A percentile compares a stretch with the other conserved stretches of the same genome.
These are phyloP conservation scores for Elsinoe fawcettii DNA, from an alignment of 2,329 filamentous ascomycete genomes.

Conservation along the genomic window DNA sequence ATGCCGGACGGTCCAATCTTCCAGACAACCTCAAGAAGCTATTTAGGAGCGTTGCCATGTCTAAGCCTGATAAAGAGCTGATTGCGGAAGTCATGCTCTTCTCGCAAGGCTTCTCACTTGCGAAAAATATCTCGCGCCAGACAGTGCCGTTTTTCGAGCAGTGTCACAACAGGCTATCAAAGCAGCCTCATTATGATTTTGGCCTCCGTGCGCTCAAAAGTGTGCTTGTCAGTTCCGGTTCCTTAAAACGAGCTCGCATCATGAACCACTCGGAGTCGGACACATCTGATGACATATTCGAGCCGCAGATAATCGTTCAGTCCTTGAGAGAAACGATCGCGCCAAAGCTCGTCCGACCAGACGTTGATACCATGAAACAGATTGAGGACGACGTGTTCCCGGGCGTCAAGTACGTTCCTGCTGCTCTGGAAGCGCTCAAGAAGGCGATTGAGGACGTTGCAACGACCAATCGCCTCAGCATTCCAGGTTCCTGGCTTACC, in stretches of 20 bases:
- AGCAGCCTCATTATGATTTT: constrained; percentile 98
- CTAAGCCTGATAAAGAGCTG: constrained; percentile 97
- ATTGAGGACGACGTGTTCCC: constrained; percentile 87
- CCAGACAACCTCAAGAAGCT: constrained; percentile 99
- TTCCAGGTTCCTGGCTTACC: constrained; percentile 93
- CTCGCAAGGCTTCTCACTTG: constrained; percentile 96
- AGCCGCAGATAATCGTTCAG: constrained; percentile 97
- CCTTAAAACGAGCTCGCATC: constrained; percentile 79
- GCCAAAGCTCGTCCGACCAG: constrained; percentile 86
- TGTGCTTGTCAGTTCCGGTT: constrained; percentile 94
- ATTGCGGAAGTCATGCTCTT: constrained; percentile 99
- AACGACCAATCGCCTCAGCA: constrained; percentile 74
- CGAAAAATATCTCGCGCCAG: constrained; percentile 86
- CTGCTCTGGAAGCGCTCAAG: constrained; percentile 71
- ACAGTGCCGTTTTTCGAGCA: constrained; percentile 98
- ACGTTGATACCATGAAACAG: constrained; percentile 77
- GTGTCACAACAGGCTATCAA: constrained; percentile 72
- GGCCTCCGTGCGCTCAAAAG: constrained; percentile 96
- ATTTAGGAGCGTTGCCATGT: constrained; percentile 99
- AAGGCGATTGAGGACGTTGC: constrained; percentile 76
- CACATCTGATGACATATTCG: constrained; percentile 62
- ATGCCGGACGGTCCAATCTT: constrained; percentile 93
- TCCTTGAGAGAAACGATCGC: constrained; percentile 97
- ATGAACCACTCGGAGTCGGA: constrained; percentile 46
- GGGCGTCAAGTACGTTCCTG: constrained; percentile 84